Evolutionary conservation across 768 basidiomycete genomes (phyloP).

Genomic region (Cystofilobasidium ferigula): DNA sequence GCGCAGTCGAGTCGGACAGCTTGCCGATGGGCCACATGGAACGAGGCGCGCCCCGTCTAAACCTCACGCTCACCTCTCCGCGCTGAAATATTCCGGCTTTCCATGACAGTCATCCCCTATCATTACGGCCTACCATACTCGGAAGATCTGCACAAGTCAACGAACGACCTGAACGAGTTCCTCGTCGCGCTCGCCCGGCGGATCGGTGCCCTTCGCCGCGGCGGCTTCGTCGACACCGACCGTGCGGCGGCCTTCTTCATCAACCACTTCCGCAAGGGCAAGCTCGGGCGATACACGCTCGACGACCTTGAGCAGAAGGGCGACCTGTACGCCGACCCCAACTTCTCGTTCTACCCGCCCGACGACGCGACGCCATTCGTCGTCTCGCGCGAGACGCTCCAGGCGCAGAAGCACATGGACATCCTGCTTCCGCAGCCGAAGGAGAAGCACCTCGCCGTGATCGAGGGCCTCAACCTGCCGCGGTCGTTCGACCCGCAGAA

Average conservation of each 20-base stretch:
- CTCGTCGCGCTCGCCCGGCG: slow-evolving; percentile 58
- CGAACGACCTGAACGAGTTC: slow-evolving; percentile 54
- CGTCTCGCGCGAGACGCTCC: background rate
- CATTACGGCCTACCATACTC: slow-evolving; percentile 30
- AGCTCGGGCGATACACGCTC: slow-evolving; percentile 36
- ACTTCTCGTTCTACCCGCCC: slow-evolving; percentile 26
- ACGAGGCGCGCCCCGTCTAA: slow-evolving; percentile 39
- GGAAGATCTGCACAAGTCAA: slow-evolving; percentile 43
- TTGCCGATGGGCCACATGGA: slow-evolving; percentile 34
- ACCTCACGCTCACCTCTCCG: slow-evolving; percentile 13
- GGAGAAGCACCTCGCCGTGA: background rate
- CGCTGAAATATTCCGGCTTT: slow-evolving; percentile 42
- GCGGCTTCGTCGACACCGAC: slow-evolving; percentile 57
- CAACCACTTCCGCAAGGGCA: slow-evolving; percentile 64
- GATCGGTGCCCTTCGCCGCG: slow-evolving; percentile 70
- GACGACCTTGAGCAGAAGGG: slow-evolving; percentile 31
- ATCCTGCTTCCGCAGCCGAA: slow-evolving; percentile 17
- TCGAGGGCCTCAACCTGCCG: slow-evolving; percentile 2
- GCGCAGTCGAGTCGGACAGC: slow-evolving; percentile 30
- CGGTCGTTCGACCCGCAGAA: slow-evolving; percentile 13
- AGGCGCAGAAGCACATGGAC: slow-evolving; percentile 5
- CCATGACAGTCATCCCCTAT: slow-evolving; percentile 50
- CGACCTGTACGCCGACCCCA: slow-evolving; percentile 23
- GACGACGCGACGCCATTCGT: background rate
- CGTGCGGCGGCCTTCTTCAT: slow-evolving; percentile 74